phyloP scores from a whole-genome alignment of 805 yeast species.

The Sporopachydermia quercuum region DNA sequence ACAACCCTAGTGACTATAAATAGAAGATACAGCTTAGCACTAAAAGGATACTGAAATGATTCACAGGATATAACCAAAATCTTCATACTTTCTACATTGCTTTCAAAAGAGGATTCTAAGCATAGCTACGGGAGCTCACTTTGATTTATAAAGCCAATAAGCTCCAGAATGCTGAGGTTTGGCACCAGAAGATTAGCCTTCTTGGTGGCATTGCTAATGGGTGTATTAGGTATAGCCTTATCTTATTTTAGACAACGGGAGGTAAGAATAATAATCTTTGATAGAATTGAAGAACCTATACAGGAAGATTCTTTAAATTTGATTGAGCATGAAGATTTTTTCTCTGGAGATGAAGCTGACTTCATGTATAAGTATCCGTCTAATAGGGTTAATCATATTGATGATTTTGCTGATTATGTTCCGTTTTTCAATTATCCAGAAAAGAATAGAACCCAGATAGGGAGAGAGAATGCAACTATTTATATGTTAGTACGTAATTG shows the following conservation, averaged over 20 bases:
- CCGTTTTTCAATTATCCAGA: not conserved
- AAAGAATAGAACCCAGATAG: slow-evolving; percentile 22
- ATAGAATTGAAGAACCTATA: too few species aligned
- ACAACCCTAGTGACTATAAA: too few species aligned
- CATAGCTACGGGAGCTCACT: slow-evolving; percentile 87
- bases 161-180: too few species aligned
- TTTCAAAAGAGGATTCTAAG: slow-evolving; percentile 55
- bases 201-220: not conserved
- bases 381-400: not conserved
- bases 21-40: too few species aligned
- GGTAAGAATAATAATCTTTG: too few species aligned
- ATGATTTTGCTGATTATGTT: not conserved
- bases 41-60: too few species aligned
- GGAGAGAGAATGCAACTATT: slow-evolving; percentile 69
- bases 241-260: not conserved
- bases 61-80: too few species aligned
- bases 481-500: slow-evolving; percentile 77
- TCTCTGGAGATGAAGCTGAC: not conserved
- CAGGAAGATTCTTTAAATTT: too few species aligned
- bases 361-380: not conserved
- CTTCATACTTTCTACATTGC: slow-evolving; percentile 43
- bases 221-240: not conserved
- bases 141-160: slow-evolving; percentile 81
- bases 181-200: too few species aligned
- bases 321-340: too few species aligned